Base-by-base conservation (phyloP, 306 rosid species). In the Dalbergia cochinchinensis region DNA sequence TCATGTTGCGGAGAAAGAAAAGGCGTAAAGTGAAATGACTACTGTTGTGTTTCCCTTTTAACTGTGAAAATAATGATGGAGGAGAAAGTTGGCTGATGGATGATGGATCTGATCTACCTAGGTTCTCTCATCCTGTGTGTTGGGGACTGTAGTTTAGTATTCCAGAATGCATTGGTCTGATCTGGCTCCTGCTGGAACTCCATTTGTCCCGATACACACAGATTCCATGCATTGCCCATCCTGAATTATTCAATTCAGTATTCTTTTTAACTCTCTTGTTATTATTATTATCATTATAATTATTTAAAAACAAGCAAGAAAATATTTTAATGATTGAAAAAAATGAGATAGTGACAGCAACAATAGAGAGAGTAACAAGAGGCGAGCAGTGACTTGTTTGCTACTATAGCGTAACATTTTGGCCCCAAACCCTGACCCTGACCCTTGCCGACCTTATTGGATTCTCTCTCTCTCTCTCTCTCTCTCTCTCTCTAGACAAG, bases 11-110 rank as follows among this genome's bases (percentile, higher is more conserved):
- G 6, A 15, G 16, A 12, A 50, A 13, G 55, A 8, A 11, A 11
- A 45, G 13, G 13, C 50, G 13, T 8, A 11, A 48, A 4, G 5
- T 4, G 5, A 53, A 53, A 53, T 16, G 60, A 54, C 7, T 5
- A 50, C 14, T 50, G 57, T n/a, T 50, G 41, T 5, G 4, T 16
- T 54, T n/a, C 11, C 26, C 16, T 54, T 54, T 15, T n/a, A 54
- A 54, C 60, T 54, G 60, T 54, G 41, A 54, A 54, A 54, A 54
- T 54, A 54, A 54, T 16, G 60, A 54, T n/a, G 60, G 3, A 54
- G 16, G 60, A 54, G 60, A 54, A 54, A 54, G 60, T 16, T 54
- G 8, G 60, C 1, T 54, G 22, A 54, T 54, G 20, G 48, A 10
- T 11, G 14, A 16, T n/a, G 57, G 19, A 4, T 50, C 53, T 12